Evolutionary conservation across 305 asterid species (phyloP).

Genomic region (Fraxinus baroniana): DNA sequence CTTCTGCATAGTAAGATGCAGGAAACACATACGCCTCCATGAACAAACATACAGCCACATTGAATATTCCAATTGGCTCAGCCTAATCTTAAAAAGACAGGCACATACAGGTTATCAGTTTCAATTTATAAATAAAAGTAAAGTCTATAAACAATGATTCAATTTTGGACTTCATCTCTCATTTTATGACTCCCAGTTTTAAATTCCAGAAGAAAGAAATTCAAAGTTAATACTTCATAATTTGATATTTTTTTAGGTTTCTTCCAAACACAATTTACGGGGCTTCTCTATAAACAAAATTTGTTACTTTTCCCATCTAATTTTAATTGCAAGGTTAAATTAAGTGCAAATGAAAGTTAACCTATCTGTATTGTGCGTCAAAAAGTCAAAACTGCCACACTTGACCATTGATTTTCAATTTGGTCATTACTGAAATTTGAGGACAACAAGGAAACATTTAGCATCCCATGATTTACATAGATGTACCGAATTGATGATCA

Average conservation of each 20-base stretch:
- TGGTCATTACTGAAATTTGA: background rate
- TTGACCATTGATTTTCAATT: background rate
- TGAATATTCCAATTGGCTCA: background rate
- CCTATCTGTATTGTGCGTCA: background rate
- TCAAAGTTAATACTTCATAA: background rate
- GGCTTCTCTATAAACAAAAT: background rate
- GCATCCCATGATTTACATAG: background rate
- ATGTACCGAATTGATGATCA: background rate
- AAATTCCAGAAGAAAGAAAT: background rate
- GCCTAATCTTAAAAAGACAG: background rate
- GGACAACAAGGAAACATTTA: background rate
- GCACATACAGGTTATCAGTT: background rate
- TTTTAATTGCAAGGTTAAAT: background rate
- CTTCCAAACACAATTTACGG: background rate
- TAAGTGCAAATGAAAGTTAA: background rate
- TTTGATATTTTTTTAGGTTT: background rate
- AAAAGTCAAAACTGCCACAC: background rate
- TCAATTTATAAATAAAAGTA: background rate
- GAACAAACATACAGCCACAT: background rate
- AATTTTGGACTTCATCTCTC: background rate
- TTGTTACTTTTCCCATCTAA: too few species aligned
- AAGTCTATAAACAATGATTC: background rate
- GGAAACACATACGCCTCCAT: background rate
- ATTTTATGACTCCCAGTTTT: background rate
- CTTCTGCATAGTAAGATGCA: background rate